Base-by-base conservation (phyloP, 768 basidiomycete species). In the Atractiella rhizophila region DNA sequence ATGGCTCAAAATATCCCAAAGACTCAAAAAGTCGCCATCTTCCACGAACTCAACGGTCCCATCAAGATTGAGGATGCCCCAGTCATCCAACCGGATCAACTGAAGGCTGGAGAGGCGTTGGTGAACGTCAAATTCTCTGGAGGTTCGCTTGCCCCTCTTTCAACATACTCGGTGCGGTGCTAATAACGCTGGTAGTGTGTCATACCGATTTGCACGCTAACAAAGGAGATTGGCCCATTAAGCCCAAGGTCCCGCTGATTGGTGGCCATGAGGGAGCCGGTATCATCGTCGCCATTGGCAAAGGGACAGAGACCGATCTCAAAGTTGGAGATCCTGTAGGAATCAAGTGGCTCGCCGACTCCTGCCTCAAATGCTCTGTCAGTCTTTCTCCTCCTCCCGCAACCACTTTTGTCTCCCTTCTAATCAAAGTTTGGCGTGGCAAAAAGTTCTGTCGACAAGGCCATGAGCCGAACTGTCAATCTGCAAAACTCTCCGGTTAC, bases 201-300 rank as follows among this genome's bases (percentile, higher is more conserved):
- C 47, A 53, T 41, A 54, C 52, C 16, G 52, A 51, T 28, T 35
- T 49, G 37, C 29, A 30, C 11, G 13, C n/a, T 4, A 78, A 81
- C 51, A 65, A 79, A 10, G 70, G 68, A 32, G 82, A 85, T 54
- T 85, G 83, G 83, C 82, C 82, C 0, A 43, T 77, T 9, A 57
- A 65, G n/a, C 63, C 69, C 26, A 68, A 63, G 39, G 9, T 28
- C 7, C 47, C 74, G 0, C 68, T 80, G 35, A 68, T 81, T 42
- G 77, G 77, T 13, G 78, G 82, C 0, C 81, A 83, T 54, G 75
- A 82, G 7, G 23, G 76, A 47, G 77, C 79, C 11, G 80, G 82
- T 15, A 61, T 65, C 31, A 60, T 88, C 40, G 74, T 83, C 30
- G 81, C 80, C 20, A 77, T 85, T 50, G 80, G 70, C 19, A 63